These are phyloP conservation scores for Pugionium dolabratum DNA, from an alignment of 345 rosid species.

Conservation along the genomic window DNA sequence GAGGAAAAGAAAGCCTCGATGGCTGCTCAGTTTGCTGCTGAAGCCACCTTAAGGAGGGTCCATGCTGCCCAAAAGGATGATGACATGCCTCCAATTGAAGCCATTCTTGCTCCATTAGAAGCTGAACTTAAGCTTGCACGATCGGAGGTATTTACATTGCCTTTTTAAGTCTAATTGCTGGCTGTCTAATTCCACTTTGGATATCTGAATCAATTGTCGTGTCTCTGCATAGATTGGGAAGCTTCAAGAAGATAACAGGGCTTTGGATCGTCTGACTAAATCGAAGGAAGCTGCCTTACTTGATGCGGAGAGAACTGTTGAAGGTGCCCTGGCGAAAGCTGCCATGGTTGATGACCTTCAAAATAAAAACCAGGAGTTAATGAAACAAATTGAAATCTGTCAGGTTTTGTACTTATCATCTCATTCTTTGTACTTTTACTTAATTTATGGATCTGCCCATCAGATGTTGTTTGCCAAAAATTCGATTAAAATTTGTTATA, in stretches of 20 bases:
- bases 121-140: constrained; percentile 98
- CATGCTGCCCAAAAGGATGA: constrained; percentile 99
- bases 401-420: constrained; percentile 57
- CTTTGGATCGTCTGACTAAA: constrained; percentile 97
- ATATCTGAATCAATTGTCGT: constrained; percentile 8
- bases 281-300: constrained; percentile 97
- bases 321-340: constrained; percentile 88
- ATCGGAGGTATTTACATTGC: constrained; percentile 61
- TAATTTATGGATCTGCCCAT: neutral
- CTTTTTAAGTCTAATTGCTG: neutral
- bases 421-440: constrained; percentile 11
- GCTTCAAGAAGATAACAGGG: constrained; percentile 98
- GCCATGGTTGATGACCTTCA: constrained; percentile 99
- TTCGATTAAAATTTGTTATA: constrained; percentile 7
- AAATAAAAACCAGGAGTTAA: constrained; percentile 93
- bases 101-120: constrained; percentile 98
- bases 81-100: constrained; percentile 99
- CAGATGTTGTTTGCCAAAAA: constrained; percentile 14
- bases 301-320: constrained; percentile 94
- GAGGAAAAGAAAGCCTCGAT: constrained; percentile 98
- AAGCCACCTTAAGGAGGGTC: constrained; percentile 97
- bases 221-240: constrained; percentile 70
- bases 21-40: constrained; percentile 99
- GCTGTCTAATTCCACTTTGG: constrained; percentile 1
- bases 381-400: constrained; percentile 98